Evolutionary conservation across 2,329 filamentous ascomycete species (phyloP).

Genomic region (Alternaria dauci): DNA sequence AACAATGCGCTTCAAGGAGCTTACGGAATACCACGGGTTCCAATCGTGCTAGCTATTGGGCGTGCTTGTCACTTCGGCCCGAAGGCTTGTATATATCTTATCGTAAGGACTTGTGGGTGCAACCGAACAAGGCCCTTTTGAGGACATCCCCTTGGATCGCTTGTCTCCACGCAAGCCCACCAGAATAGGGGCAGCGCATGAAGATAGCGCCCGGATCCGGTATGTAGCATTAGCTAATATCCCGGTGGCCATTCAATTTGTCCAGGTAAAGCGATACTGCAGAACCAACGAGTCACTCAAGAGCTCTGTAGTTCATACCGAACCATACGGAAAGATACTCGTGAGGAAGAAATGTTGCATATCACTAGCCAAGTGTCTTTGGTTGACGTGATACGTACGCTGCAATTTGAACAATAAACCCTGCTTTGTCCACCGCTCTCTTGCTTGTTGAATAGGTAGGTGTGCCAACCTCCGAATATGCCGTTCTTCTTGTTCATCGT

Average conservation of each 20-base stretch:
- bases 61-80: conserved; percentile 2
- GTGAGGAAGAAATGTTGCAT: background rate
- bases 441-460: background rate
- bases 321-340: background rate
- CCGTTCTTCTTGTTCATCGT: background rate
- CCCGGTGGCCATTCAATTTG: background rate
- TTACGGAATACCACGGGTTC: background rate
- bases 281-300: background rate
- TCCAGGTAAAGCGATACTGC: background rate
- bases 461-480: background rate
- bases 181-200: background rate
- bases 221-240: background rate
- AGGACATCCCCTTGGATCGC: background rate
- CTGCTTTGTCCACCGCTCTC: background rate
- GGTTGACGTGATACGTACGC: background rate
- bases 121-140: conserved; percentile 12
- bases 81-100: conserved; percentile 1
- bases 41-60: background rate
- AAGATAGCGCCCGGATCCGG: background rate
- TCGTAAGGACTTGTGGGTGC: background rate
- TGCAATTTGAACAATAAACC: background rate
- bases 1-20: background rate
- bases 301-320: background rate
- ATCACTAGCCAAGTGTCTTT: background rate
- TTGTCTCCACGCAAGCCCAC: background rate